Evolutionary conservation across 2,329 filamentous ascomycete genomes (phyloP).

Genomic region (Venturiaceae sp.): DNA sequence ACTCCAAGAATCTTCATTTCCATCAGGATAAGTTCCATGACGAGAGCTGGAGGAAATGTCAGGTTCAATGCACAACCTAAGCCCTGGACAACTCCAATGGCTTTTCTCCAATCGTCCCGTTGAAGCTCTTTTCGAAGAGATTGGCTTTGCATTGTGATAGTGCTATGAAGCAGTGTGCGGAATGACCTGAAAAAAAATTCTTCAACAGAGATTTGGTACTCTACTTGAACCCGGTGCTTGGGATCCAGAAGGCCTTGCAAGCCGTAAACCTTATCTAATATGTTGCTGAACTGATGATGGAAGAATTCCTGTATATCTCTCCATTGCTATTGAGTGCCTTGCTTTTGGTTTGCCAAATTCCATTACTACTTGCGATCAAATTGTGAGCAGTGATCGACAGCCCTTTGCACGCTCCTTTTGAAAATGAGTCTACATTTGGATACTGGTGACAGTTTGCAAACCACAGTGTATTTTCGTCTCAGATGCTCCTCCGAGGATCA

Average conservation of each 20-base stretch:
- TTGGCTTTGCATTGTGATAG: not conserved
- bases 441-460: no score
- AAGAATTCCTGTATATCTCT: not conserved
- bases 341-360: not conserved
- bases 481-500: no score
- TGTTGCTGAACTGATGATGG: not conserved
- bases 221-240: not conserved
- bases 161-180: not conserved
- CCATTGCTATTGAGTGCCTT: not conserved
- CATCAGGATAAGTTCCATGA: not conserved
- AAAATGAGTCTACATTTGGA: no score
- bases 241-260: not conserved
- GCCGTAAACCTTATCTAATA: slow-evolving; percentile 1
- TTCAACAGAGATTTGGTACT: not conserved
- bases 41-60: not conserved
- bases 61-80: not conserved
- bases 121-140: not conserved
- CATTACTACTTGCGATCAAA: no score
- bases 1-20: not conserved
- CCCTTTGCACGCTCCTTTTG: no score
- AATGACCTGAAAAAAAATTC: not conserved
- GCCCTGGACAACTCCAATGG: not conserved
- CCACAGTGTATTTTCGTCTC: no score
- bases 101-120: not conserved
- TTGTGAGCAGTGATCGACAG: no score